Base-by-base conservation (phyloP, 2,329 filamentous ascomycete species). In the Aspergillus novofumigatus region DNA sequence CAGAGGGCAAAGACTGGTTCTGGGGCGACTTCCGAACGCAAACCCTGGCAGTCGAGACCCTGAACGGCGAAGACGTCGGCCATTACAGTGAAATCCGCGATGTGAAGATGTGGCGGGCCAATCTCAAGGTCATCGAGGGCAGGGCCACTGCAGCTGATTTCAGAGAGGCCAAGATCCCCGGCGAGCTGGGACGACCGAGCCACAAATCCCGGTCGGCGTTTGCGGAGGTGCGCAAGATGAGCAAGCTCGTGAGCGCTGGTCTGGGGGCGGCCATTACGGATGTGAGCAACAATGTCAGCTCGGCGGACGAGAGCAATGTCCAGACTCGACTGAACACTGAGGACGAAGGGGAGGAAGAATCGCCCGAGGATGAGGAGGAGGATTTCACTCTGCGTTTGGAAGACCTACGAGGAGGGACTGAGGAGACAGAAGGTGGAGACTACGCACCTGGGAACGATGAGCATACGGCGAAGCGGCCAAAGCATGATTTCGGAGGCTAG, bases 21-120 rank as follows among this genome's bases (percentile, higher is more conserved):
- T 85, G 81, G 79, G 82, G 77, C 0, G 83, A 86, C 53, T 75
- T 75, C 23, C 77, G 84, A 1, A 78, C 79, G 0, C 80, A 86
- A 50, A 80, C 82, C 0, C 75, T 87, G 0, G 81, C 81, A 28
- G 64, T 87, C 5, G 78, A 79, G 28, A 78, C 78, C 3, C 68
- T 86, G 41, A 86, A 85, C 58, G 81, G 80, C 1, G 64, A 78
- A 1, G 80, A 82, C 29, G 78, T 83, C 4, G 76, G 80, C 0
- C 69, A 71, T 21, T 77, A 75, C 44, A 78, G 81, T 53, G 72
- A 71, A 0, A 67, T 75, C 7, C 75, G 80, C 7, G 72, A 82
- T 56, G 69, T 77, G 0, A 74, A 73, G 50, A 75, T 75, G 58
- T 82, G 78, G 76, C 74, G 77, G 17, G 75, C 75, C 3, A 73